Evolutionary conservation across 768 basidiomycete genomes (phyloP), one percentile per base, ranked within the genome.

Genomic region (Hypsizygus marmoreus): DNA sequence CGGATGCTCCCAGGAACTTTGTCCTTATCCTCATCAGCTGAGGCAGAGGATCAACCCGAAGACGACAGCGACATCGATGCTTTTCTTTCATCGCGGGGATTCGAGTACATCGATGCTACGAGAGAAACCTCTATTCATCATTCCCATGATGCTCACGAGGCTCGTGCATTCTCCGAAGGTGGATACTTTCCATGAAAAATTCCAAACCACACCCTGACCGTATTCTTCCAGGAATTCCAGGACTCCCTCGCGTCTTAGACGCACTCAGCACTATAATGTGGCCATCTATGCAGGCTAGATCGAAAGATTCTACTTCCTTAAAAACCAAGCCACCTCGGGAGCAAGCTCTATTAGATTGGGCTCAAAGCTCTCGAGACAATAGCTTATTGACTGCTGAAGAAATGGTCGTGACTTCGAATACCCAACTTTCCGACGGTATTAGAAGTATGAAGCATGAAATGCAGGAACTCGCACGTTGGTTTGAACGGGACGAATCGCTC

Each of bases 211-310:
- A 42, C 4, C 35, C 40, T 43, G 22, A 45, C 17, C 28, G 37
- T 4, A 39, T 20, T 39, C 31, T 23, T 39, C 26, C 36, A 81
- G 82, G 68, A 13, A 72, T 80, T 40, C 77, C 77, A 14, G 57
- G 68, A 10, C 75, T 90, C 25, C 77, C 80, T 23, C 81, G 91
- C 19, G 81, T 91, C 6, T 55, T 88, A 14, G 88, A 91, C 58
- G 87, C 90, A 9, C 68, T 93, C 33, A 85, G 88, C 62, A 91
- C 91, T 1, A 81, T 93, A 56, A 90, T 92, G 84, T 93, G 90
- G 90, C 85, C 90, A 4, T 86, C 85, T 0, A 84, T 93, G 79
- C 66, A 78, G 37, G 69, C 76, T 17, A 65, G 59, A 24, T 57
- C 58, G 5, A 67, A 61, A 37, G 19, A 35, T 10, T 22, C 39